These are phyloP conservation scores for Verticillium tricorpus DNA, from an alignment of 2,329 filamentous ascomycete species.

Conservation along the genomic window DNA sequence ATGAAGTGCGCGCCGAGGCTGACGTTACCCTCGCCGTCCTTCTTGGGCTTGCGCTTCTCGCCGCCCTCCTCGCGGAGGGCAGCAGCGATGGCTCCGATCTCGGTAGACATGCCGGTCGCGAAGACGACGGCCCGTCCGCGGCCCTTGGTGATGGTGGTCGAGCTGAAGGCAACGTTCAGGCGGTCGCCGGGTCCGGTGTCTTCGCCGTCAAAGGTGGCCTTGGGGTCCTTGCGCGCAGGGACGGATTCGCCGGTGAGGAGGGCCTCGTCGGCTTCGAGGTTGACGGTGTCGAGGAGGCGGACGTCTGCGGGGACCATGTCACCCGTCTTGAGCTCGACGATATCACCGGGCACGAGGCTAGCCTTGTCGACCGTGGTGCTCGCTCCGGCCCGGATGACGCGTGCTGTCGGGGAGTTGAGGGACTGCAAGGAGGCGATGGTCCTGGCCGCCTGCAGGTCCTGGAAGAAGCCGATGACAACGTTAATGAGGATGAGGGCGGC, in stretches of 20 bases:
- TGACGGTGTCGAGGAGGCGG: constrained; percentile 49
- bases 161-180: constrained; percentile 52
- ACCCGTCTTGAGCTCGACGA: constrained; percentile 44
- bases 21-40: neutral
- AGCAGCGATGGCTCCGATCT: constrained; percentile 53
- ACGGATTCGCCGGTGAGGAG: constrained; percentile 57
- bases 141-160: constrained; percentile 52
- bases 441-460: constrained; percentile 35
- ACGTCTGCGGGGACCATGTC: constrained; percentile 55
- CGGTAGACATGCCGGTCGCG: constrained; percentile 55
- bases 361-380: constrained; percentile 23
- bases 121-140: constrained; percentile 55
- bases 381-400: constrained; percentile 31
- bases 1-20: neutral
- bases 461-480: constrained; percentile 42
- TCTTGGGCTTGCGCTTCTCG: constrained; percentile 1
- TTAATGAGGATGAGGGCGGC: constrained; percentile 48
- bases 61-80: constrained; percentile 22
- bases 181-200: constrained; percentile 42
- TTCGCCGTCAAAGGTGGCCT: constrained; percentile 28
- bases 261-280: constrained; percentile 60
- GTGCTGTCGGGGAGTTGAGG: constrained; percentile 29
- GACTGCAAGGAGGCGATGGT: constrained; percentile 34
- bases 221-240: constrained; percentile 45
- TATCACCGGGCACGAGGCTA: constrained; percentile 51